Percentiles rank a stretch among this genome's conserved stretches.
Conservation (phyloP, 2,329 filamentous ascomycete species). For the Xylaria sp. region DNA sequence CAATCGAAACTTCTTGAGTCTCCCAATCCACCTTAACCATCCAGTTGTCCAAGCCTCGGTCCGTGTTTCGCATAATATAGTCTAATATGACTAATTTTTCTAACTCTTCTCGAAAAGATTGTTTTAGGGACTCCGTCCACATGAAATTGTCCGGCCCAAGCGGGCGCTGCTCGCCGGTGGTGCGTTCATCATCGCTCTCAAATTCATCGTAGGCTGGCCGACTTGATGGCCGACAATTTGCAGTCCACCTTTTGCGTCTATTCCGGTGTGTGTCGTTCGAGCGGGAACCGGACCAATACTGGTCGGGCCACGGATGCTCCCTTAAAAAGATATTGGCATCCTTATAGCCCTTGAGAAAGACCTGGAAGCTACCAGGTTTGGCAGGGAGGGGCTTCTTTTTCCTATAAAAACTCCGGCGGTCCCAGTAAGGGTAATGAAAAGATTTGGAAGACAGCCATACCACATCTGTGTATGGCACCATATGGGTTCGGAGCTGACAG, state of each 20-base stretch:
- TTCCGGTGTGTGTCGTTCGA: constrained; percentile 69
- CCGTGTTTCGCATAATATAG: constrained; percentile 99
- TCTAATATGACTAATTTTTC: constrained; percentile 97
- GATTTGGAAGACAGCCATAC: constrained; percentile 94
- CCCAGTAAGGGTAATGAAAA: constrained; percentile 98
- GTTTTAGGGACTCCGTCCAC: constrained; percentile 88
- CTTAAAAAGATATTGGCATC: constrained; percentile 95
- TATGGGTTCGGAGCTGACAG: constrained; percentile 82
- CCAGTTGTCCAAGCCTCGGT: constrained; percentile 96
- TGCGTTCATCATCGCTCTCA: constrained; percentile 59
- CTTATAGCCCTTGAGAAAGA: constrained; percentile 95
- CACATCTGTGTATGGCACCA: constrained; percentile 96
- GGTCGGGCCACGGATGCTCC: constrained; percentile 96
- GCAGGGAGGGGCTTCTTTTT: constrained; percentile 85
- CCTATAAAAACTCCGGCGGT: constrained; percentile 83
- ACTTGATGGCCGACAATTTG: constrained; percentile 74
- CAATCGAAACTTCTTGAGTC: constrained; percentile 80
- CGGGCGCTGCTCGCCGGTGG: constrained; percentile 43
- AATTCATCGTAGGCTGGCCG: constrained; percentile 45
- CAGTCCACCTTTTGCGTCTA: constrained; percentile 76
- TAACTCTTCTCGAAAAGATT: constrained; percentile 90
- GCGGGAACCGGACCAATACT: constrained; percentile 74
- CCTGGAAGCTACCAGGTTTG: constrained; percentile 95
- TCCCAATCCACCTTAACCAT: constrained; percentile 97
- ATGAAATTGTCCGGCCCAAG: constrained; percentile 65